Conservation (phyloP, 2,329 filamentous ascomycete genomes). For the Akanthomyces lecanii region DNA sequence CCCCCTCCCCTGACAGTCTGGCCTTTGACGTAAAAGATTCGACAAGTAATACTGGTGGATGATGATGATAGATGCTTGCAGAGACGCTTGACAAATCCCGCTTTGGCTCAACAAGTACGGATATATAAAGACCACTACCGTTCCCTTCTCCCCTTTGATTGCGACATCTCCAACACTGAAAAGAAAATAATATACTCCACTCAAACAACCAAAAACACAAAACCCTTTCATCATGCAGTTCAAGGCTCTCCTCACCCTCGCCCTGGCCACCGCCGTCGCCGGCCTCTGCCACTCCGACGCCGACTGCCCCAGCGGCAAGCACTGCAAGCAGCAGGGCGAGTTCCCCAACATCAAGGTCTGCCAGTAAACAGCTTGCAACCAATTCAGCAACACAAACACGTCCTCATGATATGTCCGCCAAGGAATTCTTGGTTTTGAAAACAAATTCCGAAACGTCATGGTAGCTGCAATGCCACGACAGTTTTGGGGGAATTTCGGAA, state of each 20-base stretch:
- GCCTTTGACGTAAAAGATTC: neutral
- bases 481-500: neutral
- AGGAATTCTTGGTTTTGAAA: neutral
- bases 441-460: neutral
- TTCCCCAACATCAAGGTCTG: slow-evolving; percentile 18
- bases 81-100: too few species aligned
- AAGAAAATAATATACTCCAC: neutral
- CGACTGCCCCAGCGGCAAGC: slow-evolving; percentile 14
- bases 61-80: neutral
- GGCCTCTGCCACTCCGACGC: slow-evolving; percentile 13
- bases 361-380: neutral
- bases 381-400: neutral
- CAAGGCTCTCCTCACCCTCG: slow-evolving; percentile 13
- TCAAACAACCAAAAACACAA: neutral
- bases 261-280: slow-evolving; percentile 5
- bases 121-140: neutral
- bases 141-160: neutral
- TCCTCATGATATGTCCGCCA: neutral
- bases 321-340: slow-evolving; percentile 19
- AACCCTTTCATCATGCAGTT: neutral
- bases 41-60: neutral
- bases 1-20: neutral
- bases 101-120: neutral
- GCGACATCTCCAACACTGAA: neutral
- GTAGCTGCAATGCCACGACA: too few species aligned